phyloP scores from a whole-genome alignment of 441 rosid species.

The Erodium trifolium region DNA sequence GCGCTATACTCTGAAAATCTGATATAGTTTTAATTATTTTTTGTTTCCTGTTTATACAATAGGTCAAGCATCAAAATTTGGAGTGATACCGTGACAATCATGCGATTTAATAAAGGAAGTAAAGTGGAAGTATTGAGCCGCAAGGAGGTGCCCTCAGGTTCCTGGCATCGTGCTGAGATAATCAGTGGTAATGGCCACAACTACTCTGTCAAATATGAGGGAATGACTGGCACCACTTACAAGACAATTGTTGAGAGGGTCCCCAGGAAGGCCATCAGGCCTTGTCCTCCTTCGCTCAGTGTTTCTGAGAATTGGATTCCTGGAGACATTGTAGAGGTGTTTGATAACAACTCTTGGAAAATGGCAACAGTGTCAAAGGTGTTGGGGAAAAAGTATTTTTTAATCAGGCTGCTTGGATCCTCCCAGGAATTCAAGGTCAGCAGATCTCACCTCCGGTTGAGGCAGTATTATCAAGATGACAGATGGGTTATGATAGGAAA shows the following conservation, averaged over 20 bases:
- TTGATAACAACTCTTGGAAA: slow-evolving; percentile 56
- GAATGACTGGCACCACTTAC: slow-evolving; percentile 16
- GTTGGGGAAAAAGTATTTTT: slow-evolving; percentile 30
- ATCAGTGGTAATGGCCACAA: slow-evolving; percentile 51
- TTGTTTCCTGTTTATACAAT: slow-evolving; percentile 9
- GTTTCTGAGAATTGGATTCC: slow-evolving; percentile 40
- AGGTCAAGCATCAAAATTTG: slow-evolving; percentile 18
- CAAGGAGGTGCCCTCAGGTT: slow-evolving; percentile 47
- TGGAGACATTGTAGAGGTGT: slow-evolving; percentile 76
- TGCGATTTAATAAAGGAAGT: slow-evolving; percentile 57
- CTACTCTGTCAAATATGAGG: slow-evolving; percentile 49
- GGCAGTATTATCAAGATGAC: slow-evolving; percentile 66
- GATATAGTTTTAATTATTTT: neutral
- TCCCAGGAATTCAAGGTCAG: slow-evolving; percentile 43
- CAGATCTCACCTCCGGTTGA: slow-evolving; percentile 38
- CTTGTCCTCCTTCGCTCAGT: slow-evolving; percentile 42
- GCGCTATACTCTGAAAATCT: neutral
- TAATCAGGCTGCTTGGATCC: slow-evolving; percentile 61
- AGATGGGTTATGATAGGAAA: slow-evolving; percentile 58
- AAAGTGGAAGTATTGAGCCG: slow-evolving; percentile 62
- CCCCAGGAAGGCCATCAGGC: slow-evolving; percentile 54
- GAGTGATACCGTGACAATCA: slow-evolving; percentile 22
- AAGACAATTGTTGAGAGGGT: slow-evolving; percentile 34
- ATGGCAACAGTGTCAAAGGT: slow-evolving; percentile 53
- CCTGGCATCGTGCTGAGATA: slow-evolving; percentile 74